phyloP scores from a whole-genome alignment of 805 yeast genomes.

The Ogataea salicorniae region DNA sequence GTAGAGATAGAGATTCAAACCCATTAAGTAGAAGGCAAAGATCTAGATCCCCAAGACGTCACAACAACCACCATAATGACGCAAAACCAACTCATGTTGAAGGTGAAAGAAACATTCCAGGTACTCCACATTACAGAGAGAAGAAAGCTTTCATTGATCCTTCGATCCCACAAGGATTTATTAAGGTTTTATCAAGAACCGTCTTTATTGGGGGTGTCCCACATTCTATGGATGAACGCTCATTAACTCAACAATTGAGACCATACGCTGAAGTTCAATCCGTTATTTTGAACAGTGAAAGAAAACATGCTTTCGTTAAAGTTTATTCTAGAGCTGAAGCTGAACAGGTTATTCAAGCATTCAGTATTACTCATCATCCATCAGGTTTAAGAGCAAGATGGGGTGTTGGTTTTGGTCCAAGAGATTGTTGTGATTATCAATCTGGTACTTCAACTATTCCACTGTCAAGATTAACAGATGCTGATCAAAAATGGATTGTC shows the following conservation, averaged over 20 bases:
- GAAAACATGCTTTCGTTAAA: slow-evolving; percentile 95
- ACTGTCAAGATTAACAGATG: slow-evolving; percentile 82
- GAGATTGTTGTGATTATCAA: slow-evolving; percentile 95
- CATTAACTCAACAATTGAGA: slow-evolving; percentile 62
- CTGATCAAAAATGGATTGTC: slow-evolving; percentile 85
- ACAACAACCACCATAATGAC: slow-evolving; percentile 4
- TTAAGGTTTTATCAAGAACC: slow-evolving; percentile 85
- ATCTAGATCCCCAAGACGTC: slow-evolving; percentile 46
- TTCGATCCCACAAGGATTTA: slow-evolving; percentile 66
- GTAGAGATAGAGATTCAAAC: slow-evolving; percentile 23
- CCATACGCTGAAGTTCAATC: slow-evolving; percentile 92
- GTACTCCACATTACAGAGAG: slow-evolving; percentile 73
- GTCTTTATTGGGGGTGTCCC: slow-evolving; percentile 94
- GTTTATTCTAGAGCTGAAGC: slow-evolving; percentile 91
- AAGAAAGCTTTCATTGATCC: slow-evolving; percentile 67
- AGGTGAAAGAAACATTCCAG: slow-evolving; percentile 63
- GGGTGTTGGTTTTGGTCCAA: slow-evolving; percentile 99
- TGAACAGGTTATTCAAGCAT: slow-evolving; percentile 67
- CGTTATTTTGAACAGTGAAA: slow-evolving; percentile 77
- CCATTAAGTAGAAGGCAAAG: slow-evolving; percentile 44
- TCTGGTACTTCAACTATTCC: slow-evolving; percentile 88
- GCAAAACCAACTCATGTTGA: slow-evolving; percentile 34
- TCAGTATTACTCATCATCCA: slow-evolving; percentile 54
- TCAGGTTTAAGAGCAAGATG: slow-evolving; percentile 80
- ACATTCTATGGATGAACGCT: slow-evolving; percentile 68